Evolutionary conservation across 2,329 filamentous ascomycete genomes (phyloP), one percentile per base, ranked within the genome.

Genomic region (Aspergillus quadricinctus): DNA sequence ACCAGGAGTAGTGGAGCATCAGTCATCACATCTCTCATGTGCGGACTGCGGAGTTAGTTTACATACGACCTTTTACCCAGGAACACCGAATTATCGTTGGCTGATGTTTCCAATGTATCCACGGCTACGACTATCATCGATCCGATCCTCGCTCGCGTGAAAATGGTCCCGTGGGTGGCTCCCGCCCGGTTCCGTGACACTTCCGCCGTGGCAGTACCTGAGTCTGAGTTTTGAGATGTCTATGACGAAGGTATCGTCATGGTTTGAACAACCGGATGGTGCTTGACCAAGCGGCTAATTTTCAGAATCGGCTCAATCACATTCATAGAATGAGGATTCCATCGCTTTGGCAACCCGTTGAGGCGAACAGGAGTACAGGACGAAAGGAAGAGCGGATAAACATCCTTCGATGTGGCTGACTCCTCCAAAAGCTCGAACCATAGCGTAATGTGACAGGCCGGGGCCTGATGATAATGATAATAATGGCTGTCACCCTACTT

Each of bases 121-220:
- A 53, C 54, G 49, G 54, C 48, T 53, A 48, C 52, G 50, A 52
- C 52, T 40, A 49, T 56, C 50, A 46, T 40, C 61, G 57, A 64
- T 60, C 62, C 59, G 59, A 58, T 61, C 61, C 57, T 55, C 54
- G 56, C 50, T 61, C 57, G 60, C 57, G 58, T 57, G 61, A 56
- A 56, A 53, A 51, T 46, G 28, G 48, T 59, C 55, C 63, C 63
- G 61, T 61, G 62, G 63, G 31, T 64, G 53, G 29, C 14, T 50
- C 51, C 63, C 63, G 59, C 55, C n/a, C 45, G 57, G 59, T 60
- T 61, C 63, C 63, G 45, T 41, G 31, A 27, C 28, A 23, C 43
- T 17, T 49, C 27, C 27, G 61, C 54, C 37, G 25, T 35, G 48
- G 43, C 53, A 53, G 53, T 55, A 50, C 49, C 41, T 48, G 49